Percentiles rank a stretch among this genome's conserved stretches.
Conservation (phyloP, 192 early-diverging fungal genomes). For the Gonapodya prolifera region DNA sequence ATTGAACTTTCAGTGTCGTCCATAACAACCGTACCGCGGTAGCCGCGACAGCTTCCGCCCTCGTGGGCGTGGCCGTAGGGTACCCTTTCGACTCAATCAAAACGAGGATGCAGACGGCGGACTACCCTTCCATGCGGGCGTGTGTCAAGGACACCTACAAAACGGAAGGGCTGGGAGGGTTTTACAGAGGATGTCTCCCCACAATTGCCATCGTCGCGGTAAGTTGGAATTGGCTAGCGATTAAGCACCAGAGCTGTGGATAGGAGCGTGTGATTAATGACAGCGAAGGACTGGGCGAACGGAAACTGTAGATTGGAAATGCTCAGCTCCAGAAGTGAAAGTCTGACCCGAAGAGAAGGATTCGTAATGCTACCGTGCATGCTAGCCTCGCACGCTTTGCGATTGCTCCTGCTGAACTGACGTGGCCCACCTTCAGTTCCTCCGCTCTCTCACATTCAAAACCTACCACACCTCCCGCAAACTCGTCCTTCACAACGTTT, state of each 20-base stretch:
- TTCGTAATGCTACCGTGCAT: too few relatives aligned
- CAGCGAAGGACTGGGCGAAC: too few relatives aligned
- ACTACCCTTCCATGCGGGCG: neutral
- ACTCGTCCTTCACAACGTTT: neutral
- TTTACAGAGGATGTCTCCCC: neutral
- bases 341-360: too few relatives aligned
- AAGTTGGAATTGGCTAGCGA: too few relatives aligned
- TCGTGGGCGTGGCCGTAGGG: neutral
- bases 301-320: neutral
- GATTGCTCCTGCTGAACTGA: too few relatives aligned
- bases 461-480: neutral
- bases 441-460: neutral
- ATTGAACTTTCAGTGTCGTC: neutral
- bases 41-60: neutral
- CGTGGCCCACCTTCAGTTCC: neutral
- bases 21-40: neutral
- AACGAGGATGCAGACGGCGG: neutral
- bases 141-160: neutral
- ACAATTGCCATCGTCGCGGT: neutral
- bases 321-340: neutral
- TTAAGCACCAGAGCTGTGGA: too few relatives aligned
- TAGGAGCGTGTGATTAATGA: too few relatives aligned
- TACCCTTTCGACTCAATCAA: slow-evolving; percentile 2
- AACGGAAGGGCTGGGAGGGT: neutral
- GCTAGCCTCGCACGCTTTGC: too few relatives aligned